Conservation (phyloP, 2,329 filamentous ascomycete species). For the Ustilaginoidea virens region DNA sequence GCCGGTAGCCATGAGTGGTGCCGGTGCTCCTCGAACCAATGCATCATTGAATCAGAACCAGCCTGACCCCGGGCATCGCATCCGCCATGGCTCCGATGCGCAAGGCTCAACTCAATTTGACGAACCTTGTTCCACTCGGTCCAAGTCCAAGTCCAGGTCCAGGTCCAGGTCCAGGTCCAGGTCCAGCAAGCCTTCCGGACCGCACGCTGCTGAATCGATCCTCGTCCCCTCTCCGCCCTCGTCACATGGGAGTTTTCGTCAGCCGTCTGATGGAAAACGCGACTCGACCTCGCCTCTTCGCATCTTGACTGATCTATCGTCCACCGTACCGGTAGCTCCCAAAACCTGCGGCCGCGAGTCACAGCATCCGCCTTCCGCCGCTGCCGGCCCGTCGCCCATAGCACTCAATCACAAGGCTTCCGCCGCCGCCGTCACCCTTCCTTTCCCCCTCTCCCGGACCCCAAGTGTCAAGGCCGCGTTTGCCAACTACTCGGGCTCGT, state of each 20-base stretch:
- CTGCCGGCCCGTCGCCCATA: constrained; percentile 15
- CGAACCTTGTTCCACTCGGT: no score
- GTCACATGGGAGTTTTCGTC: constrained; percentile 5
- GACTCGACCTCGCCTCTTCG: constrained; percentile 15
- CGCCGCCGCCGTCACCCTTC: constrained; percentile 9
- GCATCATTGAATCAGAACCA: constrained; percentile 13
- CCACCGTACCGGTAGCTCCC: constrained; percentile 7
- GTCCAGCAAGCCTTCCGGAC: constrained; percentile 9
- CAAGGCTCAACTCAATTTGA: constrained; percentile 4
- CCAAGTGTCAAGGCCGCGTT: constrained; percentile 46
- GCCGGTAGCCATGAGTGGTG: constrained; percentile 15
- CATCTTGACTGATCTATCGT: constrained; percentile 21
- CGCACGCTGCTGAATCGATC: constrained; percentile 12
- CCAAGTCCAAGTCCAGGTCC: no score
- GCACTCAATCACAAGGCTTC: constrained; percentile 15
- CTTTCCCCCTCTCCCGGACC: constrained; percentile 40
- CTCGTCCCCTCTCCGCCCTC: constrained; percentile 20
- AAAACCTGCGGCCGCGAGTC: constrained; percentile 14
- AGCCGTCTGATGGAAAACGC: constrained; percentile 6
- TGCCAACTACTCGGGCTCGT: constrained; percentile 29
- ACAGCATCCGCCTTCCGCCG: constrained; percentile 17
- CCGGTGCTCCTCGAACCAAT: constrained; percentile 12
- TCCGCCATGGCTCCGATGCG: constrained; percentile 2
- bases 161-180: no score
- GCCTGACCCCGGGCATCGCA: constrained; percentile 1